A percentile compares a stretch with the other conserved stretches of the same genome.
phyloP scores from a whole-genome alignment of 164 flowering plant genomes.

The Umbellularia californica region DNA sequence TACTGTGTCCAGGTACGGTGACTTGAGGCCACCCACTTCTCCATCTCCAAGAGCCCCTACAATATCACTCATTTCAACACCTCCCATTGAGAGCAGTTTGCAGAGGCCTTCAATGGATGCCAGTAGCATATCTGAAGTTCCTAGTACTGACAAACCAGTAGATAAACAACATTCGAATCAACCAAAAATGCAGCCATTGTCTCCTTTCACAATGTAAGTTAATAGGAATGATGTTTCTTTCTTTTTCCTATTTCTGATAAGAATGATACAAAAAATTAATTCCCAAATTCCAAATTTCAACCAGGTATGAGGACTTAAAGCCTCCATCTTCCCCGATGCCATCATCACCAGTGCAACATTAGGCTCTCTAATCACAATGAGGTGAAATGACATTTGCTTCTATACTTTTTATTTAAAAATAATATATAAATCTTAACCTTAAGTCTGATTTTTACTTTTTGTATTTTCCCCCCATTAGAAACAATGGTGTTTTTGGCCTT shows the following conservation, averaged over 20 bases:
- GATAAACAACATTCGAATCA: conserved; percentile 8
- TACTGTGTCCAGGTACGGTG: conserved; percentile 56
- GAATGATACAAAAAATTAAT: background rate
- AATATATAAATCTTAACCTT: no score
- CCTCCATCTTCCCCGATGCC: conserved; percentile 67
- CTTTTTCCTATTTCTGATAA: background rate
- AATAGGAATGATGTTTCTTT: background rate
- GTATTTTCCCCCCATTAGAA: no score
- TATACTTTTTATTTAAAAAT: background rate
- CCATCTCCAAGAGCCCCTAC: conserved; percentile 50
- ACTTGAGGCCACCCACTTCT: conserved; percentile 73
- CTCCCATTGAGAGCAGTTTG: conserved; percentile 10
- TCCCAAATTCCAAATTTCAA: conserved; percentile 7
- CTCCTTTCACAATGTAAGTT: conserved; percentile 61
- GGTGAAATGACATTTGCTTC: conserved; percentile 6
- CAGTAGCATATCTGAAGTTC: conserved; percentile 12
- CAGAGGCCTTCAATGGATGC: conserved; percentile 6
- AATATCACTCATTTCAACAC: conserved; percentile 9
- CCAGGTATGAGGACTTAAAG: conserved; percentile 83
- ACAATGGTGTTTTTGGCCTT: no score
- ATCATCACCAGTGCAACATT: conserved; percentile 24
- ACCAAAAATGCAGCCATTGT: conserved; percentile 42
- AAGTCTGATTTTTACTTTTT: no score
- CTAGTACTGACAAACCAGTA: conserved; percentile 13
- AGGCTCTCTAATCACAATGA: background rate